A percentile compares a stretch with the other conserved stretches of the same genome.
phyloP scores from a whole-genome alignment of 495 filamentous ascomycete species.

The Aspergillus olivimuriae region DNA sequence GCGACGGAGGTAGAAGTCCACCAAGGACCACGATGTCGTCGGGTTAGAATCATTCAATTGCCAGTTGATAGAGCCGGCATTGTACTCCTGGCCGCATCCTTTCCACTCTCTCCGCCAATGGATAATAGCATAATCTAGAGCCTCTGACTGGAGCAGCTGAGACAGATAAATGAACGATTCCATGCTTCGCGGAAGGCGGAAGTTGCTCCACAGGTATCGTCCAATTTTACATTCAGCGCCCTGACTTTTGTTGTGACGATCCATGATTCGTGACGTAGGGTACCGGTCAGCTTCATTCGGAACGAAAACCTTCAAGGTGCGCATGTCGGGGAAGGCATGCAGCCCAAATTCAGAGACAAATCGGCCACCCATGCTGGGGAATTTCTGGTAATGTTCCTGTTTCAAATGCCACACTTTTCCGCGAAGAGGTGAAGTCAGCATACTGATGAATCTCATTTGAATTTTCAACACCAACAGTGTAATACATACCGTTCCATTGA shows the following conservation, averaged over 20 bases:
- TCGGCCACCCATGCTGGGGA: background rate
- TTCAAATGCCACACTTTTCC: conserved; percentile 2
- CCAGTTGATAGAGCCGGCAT: conserved; percentile 1
- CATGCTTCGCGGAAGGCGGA: background rate
- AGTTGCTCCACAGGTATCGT: conserved; percentile 1
- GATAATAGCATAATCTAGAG: background rate
- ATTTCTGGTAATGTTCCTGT: conserved; percentile 1
- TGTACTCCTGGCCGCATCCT: background rate
- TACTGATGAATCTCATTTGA: background rate
- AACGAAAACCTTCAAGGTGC: background rate
- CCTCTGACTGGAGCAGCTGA: background rate
- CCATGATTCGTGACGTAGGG: conserved; percentile 2
- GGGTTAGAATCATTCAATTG: conserved; percentile 3
- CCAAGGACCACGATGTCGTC: background rate
- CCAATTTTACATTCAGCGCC: conserved; percentile 1
- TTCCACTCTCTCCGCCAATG: conserved; percentile 2
- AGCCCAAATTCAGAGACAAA: conserved; percentile 1
- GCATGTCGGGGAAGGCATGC: conserved; percentile 1
- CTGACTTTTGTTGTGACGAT: conserved; percentile 1
- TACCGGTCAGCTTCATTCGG: background rate
- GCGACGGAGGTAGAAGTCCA: conserved; percentile 1
- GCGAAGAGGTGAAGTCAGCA: too few relatives aligned
- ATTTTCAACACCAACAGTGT: too few relatives aligned
- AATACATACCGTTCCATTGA: conserved; percentile 5
- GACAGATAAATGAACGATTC: conserved; percentile 1